phyloP scores from a whole-genome alignment of 2,329 filamentous ascomycete species.

The Trichoderma harzianum region DNA sequence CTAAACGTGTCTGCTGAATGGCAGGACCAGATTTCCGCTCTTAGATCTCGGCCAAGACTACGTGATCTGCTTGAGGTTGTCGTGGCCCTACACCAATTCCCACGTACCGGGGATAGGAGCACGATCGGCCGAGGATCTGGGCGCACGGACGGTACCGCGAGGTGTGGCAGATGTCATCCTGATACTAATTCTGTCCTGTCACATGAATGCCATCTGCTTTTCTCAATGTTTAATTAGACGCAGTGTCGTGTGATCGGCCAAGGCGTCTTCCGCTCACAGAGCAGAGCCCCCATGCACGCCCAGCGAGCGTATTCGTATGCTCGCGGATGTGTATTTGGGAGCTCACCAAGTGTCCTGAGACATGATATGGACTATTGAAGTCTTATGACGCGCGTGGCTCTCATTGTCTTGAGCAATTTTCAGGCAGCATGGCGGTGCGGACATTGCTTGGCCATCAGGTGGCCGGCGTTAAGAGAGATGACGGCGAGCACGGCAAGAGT shows the following conservation, averaged over 20 bases:
- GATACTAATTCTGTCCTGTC: neutral
- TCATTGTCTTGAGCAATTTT: neutral
- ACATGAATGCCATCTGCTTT: neutral
- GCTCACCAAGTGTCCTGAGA: neutral
- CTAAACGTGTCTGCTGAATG: neutral
- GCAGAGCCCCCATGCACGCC: neutral
- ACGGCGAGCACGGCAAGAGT: neutral
- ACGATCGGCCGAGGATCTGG: neutral
- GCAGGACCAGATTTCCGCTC: neutral
- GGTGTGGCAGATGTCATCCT: neutral
- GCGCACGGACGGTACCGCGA: neutral
- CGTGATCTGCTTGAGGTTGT: neutral
- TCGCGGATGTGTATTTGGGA: neutral
- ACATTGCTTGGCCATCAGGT: neutral
- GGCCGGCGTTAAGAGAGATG: neutral
- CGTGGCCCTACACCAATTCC: neutral
- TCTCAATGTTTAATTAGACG: neutral
- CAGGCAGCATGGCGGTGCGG: neutral
- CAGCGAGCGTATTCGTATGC: neutral
- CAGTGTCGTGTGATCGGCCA: neutral
- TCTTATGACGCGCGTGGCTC: neutral
- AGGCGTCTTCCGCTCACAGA: neutral
- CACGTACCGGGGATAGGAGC: neutral
- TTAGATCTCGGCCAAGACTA: neutral
- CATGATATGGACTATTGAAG: neutral